A percentile compares a stretch with the other conserved stretches of the same genome.
Conservation (phyloP, 306 rosid species). For the Vigna unguiculata region DNA sequence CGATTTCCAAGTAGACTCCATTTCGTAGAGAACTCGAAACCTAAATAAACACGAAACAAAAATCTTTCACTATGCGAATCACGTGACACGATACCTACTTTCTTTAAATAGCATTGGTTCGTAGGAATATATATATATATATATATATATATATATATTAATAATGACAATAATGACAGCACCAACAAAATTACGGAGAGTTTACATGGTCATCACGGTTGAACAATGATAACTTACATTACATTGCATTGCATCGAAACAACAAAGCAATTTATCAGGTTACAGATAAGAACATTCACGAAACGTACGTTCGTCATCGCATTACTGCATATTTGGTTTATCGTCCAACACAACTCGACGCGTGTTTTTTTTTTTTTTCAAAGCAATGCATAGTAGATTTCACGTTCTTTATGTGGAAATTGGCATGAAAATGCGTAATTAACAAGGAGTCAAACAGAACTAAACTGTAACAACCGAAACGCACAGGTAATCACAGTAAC, state of each 20-base stretch:
- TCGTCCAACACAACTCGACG: background rate
- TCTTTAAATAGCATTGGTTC: background rate
- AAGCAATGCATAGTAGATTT: background rate
- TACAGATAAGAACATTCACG: background rate
- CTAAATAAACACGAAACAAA: background rate
- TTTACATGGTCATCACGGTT: background rate
- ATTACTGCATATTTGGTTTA: background rate
- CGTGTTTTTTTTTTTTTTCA: background rate
- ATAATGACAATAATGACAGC: background rate
- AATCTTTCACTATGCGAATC: background rate
- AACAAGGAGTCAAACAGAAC: background rate
- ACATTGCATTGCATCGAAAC: background rate
- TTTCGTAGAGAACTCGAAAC: slow-evolving; percentile 15
- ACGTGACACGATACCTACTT: background rate
- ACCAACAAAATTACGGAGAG: background rate
- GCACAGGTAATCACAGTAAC: slow-evolving; percentile 10
- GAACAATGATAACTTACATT: slow-evolving; percentile 21
- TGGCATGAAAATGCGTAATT: background rate
- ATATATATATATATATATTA: too few relatives aligned
- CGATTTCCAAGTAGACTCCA: background rate
- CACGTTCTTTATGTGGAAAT: too few relatives aligned
- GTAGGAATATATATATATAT: too few relatives aligned
- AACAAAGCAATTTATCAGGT: background rate
- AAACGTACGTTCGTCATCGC: background rate
- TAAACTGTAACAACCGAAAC: background rate